Evolutionary conservation across 176 grass and related monocot genomes (phyloP), one percentile per base, ranked within the genome.

Genomic region (Panicum miliaceum): DNA sequence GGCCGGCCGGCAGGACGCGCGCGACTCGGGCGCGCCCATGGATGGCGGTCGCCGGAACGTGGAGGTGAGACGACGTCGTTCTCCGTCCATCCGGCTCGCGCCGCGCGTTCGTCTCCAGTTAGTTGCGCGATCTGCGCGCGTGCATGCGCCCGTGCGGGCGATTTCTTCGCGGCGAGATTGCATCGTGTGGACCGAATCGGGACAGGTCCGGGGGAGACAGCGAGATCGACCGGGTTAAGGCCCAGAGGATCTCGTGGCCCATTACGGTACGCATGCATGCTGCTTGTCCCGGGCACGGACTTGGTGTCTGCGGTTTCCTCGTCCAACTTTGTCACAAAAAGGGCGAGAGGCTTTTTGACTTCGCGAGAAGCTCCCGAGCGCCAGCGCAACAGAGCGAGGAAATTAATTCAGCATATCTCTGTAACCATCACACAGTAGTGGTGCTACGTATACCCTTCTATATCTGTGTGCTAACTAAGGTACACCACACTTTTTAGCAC

Each of bases 161-260:
- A 14, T 42, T n/a, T 48, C 69, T 27, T 54, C 22, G 19, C 19
- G 52, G 43, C n/a, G 3, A 29, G 26, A 35, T 25, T 10, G 59
- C 32, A 2, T 46, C 20, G 78, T 68, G 78, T 75, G 85, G 77
- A 73, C 68, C 58, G 68, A 74, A 66, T 54, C 26, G 14, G 27
- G 23, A 78, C 7, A 40, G 56, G 50, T 32, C 29, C 29, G 47
- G 47, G 16, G n/a, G 67, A 12, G 67, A 80, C 56, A 79, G 58
- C 41, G 45, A 25, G 68, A 81, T 81, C 68, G 12, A 25, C 47
- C 12, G 32, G 19, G 71, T 66, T 18, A 47, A 87, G 85, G 78
- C 78, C 85, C 78, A 81, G 50, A 47, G 38, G 71, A 82, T 81
- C 71, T 15, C 81, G 71, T 87, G 78, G 78, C 85, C 77, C 78